Evolutionary conservation across 2,329 filamentous ascomycete species (phyloP), one percentile per base, ranked within the genome.

Genomic region (Aspergillus transmontanensis): DNA sequence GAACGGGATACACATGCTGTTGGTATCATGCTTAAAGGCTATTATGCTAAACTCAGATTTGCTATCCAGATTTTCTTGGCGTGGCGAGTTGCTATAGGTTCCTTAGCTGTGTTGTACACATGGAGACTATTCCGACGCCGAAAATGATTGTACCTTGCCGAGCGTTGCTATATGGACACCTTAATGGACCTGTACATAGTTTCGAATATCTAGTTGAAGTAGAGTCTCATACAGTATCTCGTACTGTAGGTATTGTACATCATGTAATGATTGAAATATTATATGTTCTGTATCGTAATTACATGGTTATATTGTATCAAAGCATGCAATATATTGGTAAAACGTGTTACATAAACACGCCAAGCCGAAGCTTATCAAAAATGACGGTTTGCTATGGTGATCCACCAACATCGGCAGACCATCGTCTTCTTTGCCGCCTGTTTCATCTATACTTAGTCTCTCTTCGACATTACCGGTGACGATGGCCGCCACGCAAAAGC

Each of bases 401-500:
- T 55, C 51, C 51, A 55, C 34, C 12, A 23, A 32, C 28, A 21
- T 41, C 12, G 19, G 19, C 26, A 56, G 21, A n/a, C 19, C 51
- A 45, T 14, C 32, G 51, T 60, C 28, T 19, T 30, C 26, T 32
- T 32, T 32, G 48, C 19, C 48, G 48, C 28, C 48, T 32, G 16
- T 21, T 51, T 51, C 48, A 32, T 51, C 39, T 41, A 50, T 32
- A 51, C 41, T 36, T 43, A 28, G 53, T 43, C 46, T 30, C 11
- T 46, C 30, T 21, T 32, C 60, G 30, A 23, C 14, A 21, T n/a
- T 12, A 41, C 34, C 30, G 26, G 21, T 9, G 6, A 51, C 48
- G 19, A 90, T 89, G 85, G 87, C 86, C 58, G 81, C 86, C 14
- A 83, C 87, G 26, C 89, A 90, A 73, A 94, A 93, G 70, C 83